Evolutionary conservation across 768 basidiomycete genomes (phyloP), one percentile per base, ranked within the genome.

Genomic region (Lyophyllum atratum): DNA sequence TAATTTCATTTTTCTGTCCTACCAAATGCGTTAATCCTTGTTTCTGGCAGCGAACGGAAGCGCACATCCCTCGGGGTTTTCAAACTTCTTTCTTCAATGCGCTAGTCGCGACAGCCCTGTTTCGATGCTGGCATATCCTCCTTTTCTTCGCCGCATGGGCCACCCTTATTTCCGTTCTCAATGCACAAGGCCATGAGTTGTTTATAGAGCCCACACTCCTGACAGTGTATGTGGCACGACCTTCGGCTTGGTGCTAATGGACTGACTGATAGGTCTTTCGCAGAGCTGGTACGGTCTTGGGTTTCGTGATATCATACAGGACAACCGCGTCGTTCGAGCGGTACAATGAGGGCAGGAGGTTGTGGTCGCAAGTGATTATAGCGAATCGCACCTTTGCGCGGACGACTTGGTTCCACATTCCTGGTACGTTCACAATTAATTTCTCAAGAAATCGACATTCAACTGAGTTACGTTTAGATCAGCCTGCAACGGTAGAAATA

Each of bases 301-400:
- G 88, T 78, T 90, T 90, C 60, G 81, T 90, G 33, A 83, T 90
- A 50, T 86, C 86, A 0, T 88, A 87, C 67, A 69, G 87, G 56
- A 89, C 87, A 11, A 89, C 85, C 10, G 84, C 87, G 4, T 86
- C 85, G 37, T 89, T 87, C 62, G 87, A 89, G 67, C 74, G 86
- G n/a, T 90, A 90, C 68, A 89, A 90, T 54, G 88, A 90, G 63
- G 89, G 89, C 22, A 72, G 89, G 52, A 72, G 79, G 49, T 71
- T 84, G 5, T 90, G 89, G 89, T 85, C 85, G 3, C 82, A 85
- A 59, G 85, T 90, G n/a, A 80, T 84, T 45, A 68, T 84, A 25
- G 78, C 77, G 19, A 76, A 70, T 61, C 79, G 87, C 34, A 84
- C 80, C 2, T 76, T 89, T 66, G 78, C 86, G 0, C 75, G 89